A percentile compares a stretch with the other conserved stretches of the same genome.
Evolutionary conservation across 2,329 filamentous ascomycete species (phyloP).

Genomic region (Penicillium sp.): DNA sequence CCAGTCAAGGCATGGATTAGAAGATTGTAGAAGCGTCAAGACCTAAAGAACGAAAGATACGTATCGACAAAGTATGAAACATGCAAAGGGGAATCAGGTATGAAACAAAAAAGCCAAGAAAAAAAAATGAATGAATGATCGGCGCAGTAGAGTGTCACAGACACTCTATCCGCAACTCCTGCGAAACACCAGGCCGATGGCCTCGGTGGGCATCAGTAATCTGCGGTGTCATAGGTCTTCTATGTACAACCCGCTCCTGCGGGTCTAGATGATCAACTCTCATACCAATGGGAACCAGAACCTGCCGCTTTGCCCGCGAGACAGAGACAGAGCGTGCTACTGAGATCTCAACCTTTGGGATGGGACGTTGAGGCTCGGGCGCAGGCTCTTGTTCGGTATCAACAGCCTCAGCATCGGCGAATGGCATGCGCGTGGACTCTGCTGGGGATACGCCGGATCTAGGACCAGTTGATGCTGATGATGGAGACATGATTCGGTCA

Average conservation of each 20-base stretch:
- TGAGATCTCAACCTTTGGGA: conserved; percentile 33
- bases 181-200: conserved; percentile 33
- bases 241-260: conserved; percentile 31
- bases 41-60: neutral
- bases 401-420: conserved; percentile 11
- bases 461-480: conserved; percentile 4
- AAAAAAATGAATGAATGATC: neutral
- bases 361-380: neutral
- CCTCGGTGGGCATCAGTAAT: conserved; percentile 29
- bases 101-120: neutral
- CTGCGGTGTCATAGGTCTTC: conserved; percentile 27
- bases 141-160: conserved; percentile 8
- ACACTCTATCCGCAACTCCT: conserved; percentile 34
- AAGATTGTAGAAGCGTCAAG: neutral
- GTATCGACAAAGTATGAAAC: neutral
- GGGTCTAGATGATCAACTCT: conserved; percentile 23
- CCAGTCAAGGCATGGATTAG: neutral
- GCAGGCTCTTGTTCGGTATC: conserved; percentile 8
- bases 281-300: conserved; percentile 37
- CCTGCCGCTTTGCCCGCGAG: conserved; percentile 33
- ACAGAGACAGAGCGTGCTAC: conserved; percentile 42
- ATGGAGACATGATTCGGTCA: conserved; percentile 18
- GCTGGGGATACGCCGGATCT: conserved; percentile 14
- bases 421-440: conserved; percentile 18
- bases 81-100: conserved; percentile 5